Base-by-base conservation (phyloP, 768 basidiomycete species). In the Lentinula raphanica region DNA sequence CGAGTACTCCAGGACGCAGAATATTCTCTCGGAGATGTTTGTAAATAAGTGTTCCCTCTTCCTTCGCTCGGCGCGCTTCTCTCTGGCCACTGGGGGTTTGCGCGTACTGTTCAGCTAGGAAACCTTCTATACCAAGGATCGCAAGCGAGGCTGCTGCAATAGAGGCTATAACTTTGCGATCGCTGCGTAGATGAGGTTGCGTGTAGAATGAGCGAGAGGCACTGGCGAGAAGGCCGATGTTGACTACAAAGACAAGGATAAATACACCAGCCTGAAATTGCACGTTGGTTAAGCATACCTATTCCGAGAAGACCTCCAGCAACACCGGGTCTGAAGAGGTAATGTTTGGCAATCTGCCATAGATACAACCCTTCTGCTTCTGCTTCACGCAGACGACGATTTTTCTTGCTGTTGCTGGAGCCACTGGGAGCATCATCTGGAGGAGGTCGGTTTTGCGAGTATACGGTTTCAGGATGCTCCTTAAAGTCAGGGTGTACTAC, bases 291-390 rank as follows among this genome's bases (percentile, higher is more conserved):
- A 12, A 35, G 2, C 39, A 17, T 62, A 88, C 89, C 77, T 45
- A 91, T 67, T 42, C 88, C 88, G 60, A 91, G 63, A 28, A 90
- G 72, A 42, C 90, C 89, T 27, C 90, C 87, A 9, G 85, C 84
- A 51, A 88, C 82, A 25, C 83, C 82, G 13, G 89, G 88, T 28
- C 82, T 78, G 59, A 90, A 71, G 25, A 90, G 64, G 63, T 79
- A 76, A 28, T 79, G 70, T 62, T 83, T 84, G 3, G 79, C 69
- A 25, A 75, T 61, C 8, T 77, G 71, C 80, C 81, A 86, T 11
- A 83, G 63, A 57, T 84, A 77, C 53, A 72, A 66, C 28, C 79
- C 77, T 66, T 86, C 83, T 29, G 78, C 77, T 59, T 80, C 76
- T 4, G 70, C 74, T 58, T 81, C 75, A 50, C 78, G 69, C 40